These are phyloP conservation scores for Alternaria atra DNA, from an alignment of 2,329 filamentous ascomycete genomes.

Conservation along the genomic window DNA sequence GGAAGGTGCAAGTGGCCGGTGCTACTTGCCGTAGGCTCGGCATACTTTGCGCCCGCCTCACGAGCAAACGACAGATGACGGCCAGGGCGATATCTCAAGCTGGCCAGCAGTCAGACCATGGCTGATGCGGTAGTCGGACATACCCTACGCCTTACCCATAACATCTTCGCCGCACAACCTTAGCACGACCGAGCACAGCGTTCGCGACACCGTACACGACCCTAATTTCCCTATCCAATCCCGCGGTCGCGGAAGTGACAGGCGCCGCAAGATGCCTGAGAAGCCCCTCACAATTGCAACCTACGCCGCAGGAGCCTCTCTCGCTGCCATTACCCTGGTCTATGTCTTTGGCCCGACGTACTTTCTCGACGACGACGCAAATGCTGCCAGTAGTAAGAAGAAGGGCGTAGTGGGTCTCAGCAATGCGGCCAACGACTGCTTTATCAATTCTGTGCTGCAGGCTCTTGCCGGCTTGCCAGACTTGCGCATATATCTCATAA, in stretches of 20 bases:
- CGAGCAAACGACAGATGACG: slow-evolving; percentile 40
- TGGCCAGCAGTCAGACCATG: slow-evolving; percentile 42
- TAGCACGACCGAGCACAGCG: slow-evolving; percentile 22
- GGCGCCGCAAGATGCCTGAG: slow-evolving; percentile 72
- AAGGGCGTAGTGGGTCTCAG: slow-evolving; percentile 85
- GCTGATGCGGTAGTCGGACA: slow-evolving; percentile 21
- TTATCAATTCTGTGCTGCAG: slow-evolving; percentile 94
- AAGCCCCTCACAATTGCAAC: slow-evolving; percentile 84
- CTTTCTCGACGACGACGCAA: slow-evolving; percentile 85
- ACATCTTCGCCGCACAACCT: slow-evolving; percentile 4
- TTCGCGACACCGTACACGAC: slow-evolving; percentile 25
- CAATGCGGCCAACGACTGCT: slow-evolving; percentile 86
- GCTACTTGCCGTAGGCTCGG: slow-evolving; percentile 30
- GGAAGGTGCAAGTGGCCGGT: slow-evolving; percentile 30
- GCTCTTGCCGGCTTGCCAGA: slow-evolving; percentile 90
- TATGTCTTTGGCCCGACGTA: slow-evolving; percentile 99
- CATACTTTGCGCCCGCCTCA: slow-evolving; percentile 31
- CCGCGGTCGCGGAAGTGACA: slow-evolving; percentile 30
- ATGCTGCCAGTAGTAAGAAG: slow-evolving; percentile 70
- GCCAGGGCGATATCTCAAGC: slow-evolving; percentile 28
- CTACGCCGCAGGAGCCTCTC: slow-evolving; percentile 93
- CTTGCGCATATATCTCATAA: slow-evolving; percentile 88
- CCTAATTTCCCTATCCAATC: slow-evolving; percentile 32
- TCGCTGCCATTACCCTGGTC: slow-evolving; percentile 92
- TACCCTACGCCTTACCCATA: slow-evolving; percentile 4